A percentile compares a stretch with the other conserved stretches of the same genome.
Evolutionary conservation across 768 basidiomycete genomes (phyloP).

Genomic region (Tulasnella sp.): DNA sequence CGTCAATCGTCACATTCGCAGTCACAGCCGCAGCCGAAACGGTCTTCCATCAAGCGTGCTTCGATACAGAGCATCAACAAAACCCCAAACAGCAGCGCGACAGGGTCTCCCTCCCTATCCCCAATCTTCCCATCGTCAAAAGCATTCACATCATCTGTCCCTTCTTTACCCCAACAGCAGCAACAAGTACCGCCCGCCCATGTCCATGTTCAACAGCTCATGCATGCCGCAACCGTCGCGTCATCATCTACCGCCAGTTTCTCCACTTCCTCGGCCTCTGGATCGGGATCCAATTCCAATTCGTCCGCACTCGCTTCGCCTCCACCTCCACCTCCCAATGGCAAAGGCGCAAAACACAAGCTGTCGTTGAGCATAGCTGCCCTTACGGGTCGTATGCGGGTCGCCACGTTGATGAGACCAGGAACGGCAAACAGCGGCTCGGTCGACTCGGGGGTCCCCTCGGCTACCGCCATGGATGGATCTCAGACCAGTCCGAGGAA

Average conservation of each 20-base stretch:
- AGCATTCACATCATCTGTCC: not conserved
- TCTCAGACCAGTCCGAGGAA: not conserved
- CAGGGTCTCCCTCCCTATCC: not conserved
- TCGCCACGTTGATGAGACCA: not conserved
- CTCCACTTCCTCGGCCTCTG: no score
- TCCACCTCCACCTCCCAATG: no score
- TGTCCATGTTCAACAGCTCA: no score
- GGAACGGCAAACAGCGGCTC: not conserved
- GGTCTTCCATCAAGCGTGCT: constrained; percentile 4
- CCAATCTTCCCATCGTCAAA: not conserved
- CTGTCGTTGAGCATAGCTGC: constrained; percentile 1
- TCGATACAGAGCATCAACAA: not conserved
- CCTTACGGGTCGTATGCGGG: not conserved
- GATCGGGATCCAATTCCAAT: no score
- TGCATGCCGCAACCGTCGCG: no score
- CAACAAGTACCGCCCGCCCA: not conserved
- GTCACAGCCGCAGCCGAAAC: not conserved
- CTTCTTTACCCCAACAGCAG: not conserved
- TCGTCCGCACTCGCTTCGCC: no score
- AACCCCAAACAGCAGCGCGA: constrained; percentile 1
- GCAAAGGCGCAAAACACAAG: not conserved
- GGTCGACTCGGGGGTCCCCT: not conserved
- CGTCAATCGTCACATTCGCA: not conserved
- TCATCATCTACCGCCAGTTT: no score
- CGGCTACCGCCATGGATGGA: not conserved